phyloP scores from a whole-genome alignment of 352 stramenopile species.

The Elongisporangium prolatum region DNA sequence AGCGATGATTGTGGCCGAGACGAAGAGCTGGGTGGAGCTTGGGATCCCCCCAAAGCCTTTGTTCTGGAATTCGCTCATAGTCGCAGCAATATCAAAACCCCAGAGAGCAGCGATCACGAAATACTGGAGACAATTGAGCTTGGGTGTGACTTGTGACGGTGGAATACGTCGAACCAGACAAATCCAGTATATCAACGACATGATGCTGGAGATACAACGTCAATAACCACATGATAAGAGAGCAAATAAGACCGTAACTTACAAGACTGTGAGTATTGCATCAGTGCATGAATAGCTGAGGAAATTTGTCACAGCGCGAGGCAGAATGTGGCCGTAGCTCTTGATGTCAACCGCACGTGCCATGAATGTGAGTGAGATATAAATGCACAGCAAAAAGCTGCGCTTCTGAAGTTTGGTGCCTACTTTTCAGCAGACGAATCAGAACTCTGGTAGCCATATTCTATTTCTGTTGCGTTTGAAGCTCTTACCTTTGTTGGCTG shows the following conservation, averaged over 20 bases:
- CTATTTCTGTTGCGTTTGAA: no score
- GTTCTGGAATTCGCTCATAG: conserved; percentile 22
- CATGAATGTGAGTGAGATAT: conserved; percentile 42
- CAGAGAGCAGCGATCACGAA: conserved; percentile 22
- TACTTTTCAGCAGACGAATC: no score
- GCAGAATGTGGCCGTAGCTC: conserved; percentile 45
- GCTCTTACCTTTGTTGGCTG: conserved; percentile 2
- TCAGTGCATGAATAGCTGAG: conserved; percentile 56
- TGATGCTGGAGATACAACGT: no score
- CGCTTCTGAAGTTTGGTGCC: conserved; percentile 44
- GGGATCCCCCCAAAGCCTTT: conserved; percentile 25
- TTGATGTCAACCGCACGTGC: conserved; percentile 44
- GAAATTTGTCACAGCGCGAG: conserved; percentile 32
- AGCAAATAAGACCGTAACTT: conserved; percentile 8
- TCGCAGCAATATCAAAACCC: conserved; percentile 25
- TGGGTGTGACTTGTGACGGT: conserved; percentile 9
- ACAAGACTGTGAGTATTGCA: conserved; percentile 56
- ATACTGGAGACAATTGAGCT: conserved; percentile 27
- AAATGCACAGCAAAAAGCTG: conserved; percentile 47
- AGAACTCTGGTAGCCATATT: no score
- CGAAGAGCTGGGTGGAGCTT: conserved; percentile 20
- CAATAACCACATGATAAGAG: no score
- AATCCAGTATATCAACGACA: conserved; percentile 51
- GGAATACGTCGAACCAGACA: conserved; percentile 48
- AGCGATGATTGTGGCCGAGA: conserved; percentile 13